These are phyloP conservation scores for Aspergillus bertholletiae DNA, from an alignment of 495 filamentous ascomycete species.

Conservation along the genomic window DNA sequence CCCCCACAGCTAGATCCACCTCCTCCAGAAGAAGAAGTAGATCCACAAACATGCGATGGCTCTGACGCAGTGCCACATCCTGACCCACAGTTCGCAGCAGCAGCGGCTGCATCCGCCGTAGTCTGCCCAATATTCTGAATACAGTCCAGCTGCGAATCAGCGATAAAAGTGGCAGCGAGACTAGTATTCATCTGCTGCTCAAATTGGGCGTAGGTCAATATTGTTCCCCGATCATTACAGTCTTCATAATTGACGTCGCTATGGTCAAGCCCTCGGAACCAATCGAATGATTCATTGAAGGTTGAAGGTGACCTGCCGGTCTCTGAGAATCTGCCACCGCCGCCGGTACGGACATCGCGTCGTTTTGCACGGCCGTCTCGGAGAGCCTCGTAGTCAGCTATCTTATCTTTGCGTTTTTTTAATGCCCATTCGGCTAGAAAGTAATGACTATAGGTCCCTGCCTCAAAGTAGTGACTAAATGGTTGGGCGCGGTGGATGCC, in stretches of 20 bases:
- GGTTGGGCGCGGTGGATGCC: conserved; percentile 44
- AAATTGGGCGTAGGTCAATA: neutral
- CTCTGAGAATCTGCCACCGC: neutral
- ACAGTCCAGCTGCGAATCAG: neutral
- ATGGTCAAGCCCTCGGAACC: neutral
- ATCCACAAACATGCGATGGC: neutral
- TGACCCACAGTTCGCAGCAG: neutral
- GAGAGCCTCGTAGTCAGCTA: conserved; percentile 21
- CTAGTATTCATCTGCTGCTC: neutral
- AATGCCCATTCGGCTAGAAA: conserved; percentile 31
- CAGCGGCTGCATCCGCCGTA: neutral
- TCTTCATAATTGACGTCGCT: neutral
- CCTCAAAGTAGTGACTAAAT: conserved; percentile 33
- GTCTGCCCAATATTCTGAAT: neutral
- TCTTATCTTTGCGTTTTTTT: conserved; percentile 8
- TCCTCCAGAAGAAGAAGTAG: neutral
- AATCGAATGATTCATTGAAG: neutral
- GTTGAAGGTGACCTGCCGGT: neutral
- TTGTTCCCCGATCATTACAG: neutral
- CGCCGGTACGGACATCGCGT: neutral
- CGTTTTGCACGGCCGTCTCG: conserved; percentile 1
- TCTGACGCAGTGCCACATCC: neutral
- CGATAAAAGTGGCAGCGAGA: neutral
- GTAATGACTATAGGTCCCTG: conserved; percentile 25
- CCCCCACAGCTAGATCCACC: neutral